Evolutionary conservation across 306 rosid species (phyloP).

Genomic region (Delonix regia): DNA sequence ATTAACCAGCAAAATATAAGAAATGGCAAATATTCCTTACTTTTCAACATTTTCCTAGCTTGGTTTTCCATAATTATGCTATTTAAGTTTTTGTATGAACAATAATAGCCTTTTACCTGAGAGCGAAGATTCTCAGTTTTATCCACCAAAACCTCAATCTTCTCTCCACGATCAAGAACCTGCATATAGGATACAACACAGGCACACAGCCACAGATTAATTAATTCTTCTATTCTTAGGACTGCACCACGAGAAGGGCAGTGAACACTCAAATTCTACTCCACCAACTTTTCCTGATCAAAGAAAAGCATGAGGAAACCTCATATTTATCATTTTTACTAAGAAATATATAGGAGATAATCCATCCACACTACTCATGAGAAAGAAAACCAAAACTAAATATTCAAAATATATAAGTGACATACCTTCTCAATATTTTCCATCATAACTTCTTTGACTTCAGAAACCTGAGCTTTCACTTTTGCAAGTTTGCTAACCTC

Average conservation of each 20-base stretch:
- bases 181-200: constrained; percentile 37
- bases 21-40: background rate
- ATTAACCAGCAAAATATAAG: background rate
- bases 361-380: background rate
- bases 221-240: background rate
- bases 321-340: background rate
- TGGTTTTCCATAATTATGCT: background rate
- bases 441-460: constrained; percentile 79
- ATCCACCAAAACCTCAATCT: constrained; percentile 89
- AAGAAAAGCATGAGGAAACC: background rate
- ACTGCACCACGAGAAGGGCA: too few species aligned
- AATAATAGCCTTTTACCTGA: constrained; percentile 58
- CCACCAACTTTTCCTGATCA: background rate
- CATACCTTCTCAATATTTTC: constrained; percentile 68
- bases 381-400: background rate
- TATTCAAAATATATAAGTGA: background rate
- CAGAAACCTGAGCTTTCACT: constrained; percentile 62
- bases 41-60: background rate
- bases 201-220: background rate
- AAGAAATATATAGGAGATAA: constrained; percentile 7
- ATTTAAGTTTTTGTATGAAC: background rate
- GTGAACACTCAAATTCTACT: background rate
- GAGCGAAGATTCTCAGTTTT: constrained; percentile 91
- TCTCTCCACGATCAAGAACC: constrained; percentile 97
- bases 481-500: constrained; percentile 28